These are phyloP conservation scores for Sarocladium kiliense DNA, from an alignment of 2,329 filamentous ascomycete species.

Conservation along the genomic window DNA sequence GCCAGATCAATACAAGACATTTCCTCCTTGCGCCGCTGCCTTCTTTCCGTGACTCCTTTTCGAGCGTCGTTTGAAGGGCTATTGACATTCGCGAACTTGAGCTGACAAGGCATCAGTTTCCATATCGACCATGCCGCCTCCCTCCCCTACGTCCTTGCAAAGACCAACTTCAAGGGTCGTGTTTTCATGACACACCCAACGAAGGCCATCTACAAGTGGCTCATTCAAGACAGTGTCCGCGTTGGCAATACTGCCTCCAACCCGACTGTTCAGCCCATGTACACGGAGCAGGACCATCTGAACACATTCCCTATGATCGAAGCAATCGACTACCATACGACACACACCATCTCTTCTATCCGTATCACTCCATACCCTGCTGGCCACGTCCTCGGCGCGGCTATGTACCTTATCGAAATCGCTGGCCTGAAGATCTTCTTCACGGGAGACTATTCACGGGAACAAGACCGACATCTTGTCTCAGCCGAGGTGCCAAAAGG, in stretches of 20 bases:
- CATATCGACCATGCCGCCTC: constrained; percentile 98
- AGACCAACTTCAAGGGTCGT: constrained; percentile 93
- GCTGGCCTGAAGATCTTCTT: constrained; percentile 96
- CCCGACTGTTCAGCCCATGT: constrained; percentile 68
- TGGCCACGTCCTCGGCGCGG: constrained; percentile 94
- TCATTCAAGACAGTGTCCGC: constrained; percentile 93
- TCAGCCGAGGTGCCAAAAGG: constrained; percentile 85
- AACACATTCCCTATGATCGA: constrained; percentile 93
- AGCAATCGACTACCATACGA: constrained; percentile 97
- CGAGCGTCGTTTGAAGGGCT: neutral
- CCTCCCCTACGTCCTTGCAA: constrained; percentile 93
- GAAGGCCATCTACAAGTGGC: constrained; percentile 99
- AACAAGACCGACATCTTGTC: constrained; percentile 92
- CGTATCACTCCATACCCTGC: constrained; percentile 95
- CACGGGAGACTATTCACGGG: constrained; percentile 94
- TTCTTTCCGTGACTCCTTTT: constrained; percentile 11
- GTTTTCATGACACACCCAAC: constrained; percentile 99
- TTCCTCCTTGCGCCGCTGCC: constrained; percentile 14
- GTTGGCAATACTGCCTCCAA: constrained; percentile 69
- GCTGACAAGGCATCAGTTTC: constrained; percentile 57
- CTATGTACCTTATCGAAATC: constrained; percentile 98
- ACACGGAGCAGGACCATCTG: constrained; percentile 91
- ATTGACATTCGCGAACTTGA: neutral
- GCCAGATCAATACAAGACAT: constrained; percentile 35
- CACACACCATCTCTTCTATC: constrained; percentile 93